phyloP scores from a whole-genome alignment of 2,329 filamentous ascomycete genomes.

The Microcyclospora tardicrescens region DNA sequence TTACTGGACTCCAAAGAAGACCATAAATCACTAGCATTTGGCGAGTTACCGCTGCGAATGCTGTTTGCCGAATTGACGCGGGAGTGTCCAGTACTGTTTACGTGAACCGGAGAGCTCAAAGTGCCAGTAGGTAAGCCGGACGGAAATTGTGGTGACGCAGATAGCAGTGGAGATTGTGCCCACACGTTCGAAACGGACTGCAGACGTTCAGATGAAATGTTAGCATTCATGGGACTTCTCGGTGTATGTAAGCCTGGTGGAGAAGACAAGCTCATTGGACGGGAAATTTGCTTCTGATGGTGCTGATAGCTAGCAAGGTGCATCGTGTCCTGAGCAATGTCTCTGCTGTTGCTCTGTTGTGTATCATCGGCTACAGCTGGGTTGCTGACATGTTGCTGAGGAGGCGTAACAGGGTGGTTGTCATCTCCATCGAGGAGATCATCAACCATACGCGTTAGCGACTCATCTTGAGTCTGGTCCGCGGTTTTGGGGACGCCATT shows the following conservation, averaged over 20 bases:
- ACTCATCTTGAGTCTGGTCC: conserved; percentile 27
- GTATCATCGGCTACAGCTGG: conserved; percentile 17
- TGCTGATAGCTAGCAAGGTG: conserved; percentile 25
- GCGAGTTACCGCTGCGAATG: conserved; percentile 23
- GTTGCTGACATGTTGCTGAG: conserved; percentile 23
- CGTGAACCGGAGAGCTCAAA: conserved; percentile 13
- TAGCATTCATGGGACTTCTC: not conserved
- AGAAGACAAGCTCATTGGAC: not conserved
- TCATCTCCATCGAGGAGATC: conserved; percentile 38
- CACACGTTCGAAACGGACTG: conserved; percentile 20
- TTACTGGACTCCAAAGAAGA: conserved; percentile 12
- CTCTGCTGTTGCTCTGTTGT: conserved; percentile 26
- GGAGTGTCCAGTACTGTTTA: conserved; percentile 21
- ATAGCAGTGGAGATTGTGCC: conserved; percentile 8
- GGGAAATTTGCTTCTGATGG: conserved; percentile 12
- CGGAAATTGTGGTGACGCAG: conserved; percentile 20
- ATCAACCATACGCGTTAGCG: conserved; percentile 46
- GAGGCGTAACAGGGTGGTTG: conserved; percentile 33
- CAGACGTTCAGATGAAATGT: conserved; percentile 11
- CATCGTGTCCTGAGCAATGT: conserved; percentile 25
- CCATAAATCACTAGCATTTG: conserved; percentile 16
- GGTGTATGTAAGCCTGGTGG: conserved; percentile 5
- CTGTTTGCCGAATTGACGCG: conserved; percentile 33
- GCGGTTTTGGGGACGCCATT: conserved; percentile 5
- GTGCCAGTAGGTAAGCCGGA: conserved; percentile 19